Evolutionary conservation across 2,329 filamentous ascomycete species (phyloP), one percentile per base, ranked within the genome.

Genomic region (Penicillium sclerotigenum): DNA sequence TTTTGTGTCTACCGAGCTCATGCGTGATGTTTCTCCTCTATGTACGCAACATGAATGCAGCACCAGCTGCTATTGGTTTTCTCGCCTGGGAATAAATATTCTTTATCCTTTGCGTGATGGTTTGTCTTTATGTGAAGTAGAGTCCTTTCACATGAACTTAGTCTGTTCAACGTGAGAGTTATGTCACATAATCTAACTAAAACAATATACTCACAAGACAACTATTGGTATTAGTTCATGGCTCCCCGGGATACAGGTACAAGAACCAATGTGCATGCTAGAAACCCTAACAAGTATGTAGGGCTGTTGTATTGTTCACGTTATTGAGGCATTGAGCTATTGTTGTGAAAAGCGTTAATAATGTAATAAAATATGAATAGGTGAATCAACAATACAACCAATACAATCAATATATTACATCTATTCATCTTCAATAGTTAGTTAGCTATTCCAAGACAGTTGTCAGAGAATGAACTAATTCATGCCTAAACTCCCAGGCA

Each of bases 1-100:
- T 56, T 59, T 58, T 63, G 59, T 61, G 47, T 55, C 47, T 58
- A 36, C 47, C 50, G 56, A 58, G 59, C 56, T 60, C 57, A 63
- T 58, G 59, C 59, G 57, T 62, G 61, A 61, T 58, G 54, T 58
- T 59, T 52, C 51, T 53, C 36, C 43, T 53, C 52, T 58, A 55
- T 59, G 43, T 59, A 52, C 52, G 48, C 58, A 52, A 48, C 40
- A 57, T 57, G 59, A 57, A 54, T 54, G 56, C 59, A 54, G 54
- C 46, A 54, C 43, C 46, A 56, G 57, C 60, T 60, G 58, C 56
- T 60, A 59, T 52, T 45, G 57, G 40, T 52, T 58, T 60, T 51
- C 31, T 46, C 47, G 41, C 40, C 24, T 53, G 26, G 47, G 29
- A 49, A 37, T 59, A 38, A 49, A 37, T 59, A 38, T 28, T 43